Evolutionary conservation across 179 eudicot species (phyloP).

Genomic region (Pouteria campechiana): DNA sequence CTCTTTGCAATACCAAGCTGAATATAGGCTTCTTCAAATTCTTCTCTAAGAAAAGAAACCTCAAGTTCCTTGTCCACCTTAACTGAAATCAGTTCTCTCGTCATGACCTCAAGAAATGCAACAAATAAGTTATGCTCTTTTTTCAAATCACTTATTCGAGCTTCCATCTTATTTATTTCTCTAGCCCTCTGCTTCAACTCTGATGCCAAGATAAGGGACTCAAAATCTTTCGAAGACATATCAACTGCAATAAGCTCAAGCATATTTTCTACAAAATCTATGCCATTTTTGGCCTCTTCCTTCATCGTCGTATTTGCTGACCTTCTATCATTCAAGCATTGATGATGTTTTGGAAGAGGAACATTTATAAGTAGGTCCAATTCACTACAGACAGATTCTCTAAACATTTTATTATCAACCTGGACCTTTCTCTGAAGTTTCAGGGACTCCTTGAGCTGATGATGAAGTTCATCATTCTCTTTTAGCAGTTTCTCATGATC

Average conservation of each 20-base stretch:
- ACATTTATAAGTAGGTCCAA: too few species aligned
- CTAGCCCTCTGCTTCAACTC: conserved; percentile 33
- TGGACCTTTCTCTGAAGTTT: conserved; percentile 32
- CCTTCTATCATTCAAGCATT: too few species aligned
- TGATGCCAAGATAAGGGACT: conserved; percentile 40
- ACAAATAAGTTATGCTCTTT: conserved; percentile 8
- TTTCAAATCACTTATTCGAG: too few species aligned
- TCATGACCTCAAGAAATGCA: conserved; percentile 31
- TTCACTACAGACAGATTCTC: too few species aligned
- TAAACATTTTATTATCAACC: too few species aligned
- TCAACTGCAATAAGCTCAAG: conserved; percentile 38
- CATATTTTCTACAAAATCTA: too few species aligned
- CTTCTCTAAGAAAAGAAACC: conserved; percentile 19
- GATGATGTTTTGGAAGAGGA: too few species aligned
- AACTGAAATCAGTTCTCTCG: conserved; percentile 27
- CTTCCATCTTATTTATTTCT: conserved; percentile 18
- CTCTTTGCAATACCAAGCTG: too few species aligned
- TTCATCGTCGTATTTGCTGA: too few species aligned
- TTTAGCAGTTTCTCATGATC: conserved; percentile 42
- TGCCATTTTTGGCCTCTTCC: too few species aligned
- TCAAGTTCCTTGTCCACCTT: conserved; percentile 37
- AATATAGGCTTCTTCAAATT: conserved; percentile 21
- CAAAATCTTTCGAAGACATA: conserved; percentile 53
- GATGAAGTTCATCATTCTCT: conserved; percentile 34
- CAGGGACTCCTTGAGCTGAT: too few species aligned